Conservation (phyloP, 2,329 filamentous ascomycete genomes). For the Didymella pinodella region DNA sequence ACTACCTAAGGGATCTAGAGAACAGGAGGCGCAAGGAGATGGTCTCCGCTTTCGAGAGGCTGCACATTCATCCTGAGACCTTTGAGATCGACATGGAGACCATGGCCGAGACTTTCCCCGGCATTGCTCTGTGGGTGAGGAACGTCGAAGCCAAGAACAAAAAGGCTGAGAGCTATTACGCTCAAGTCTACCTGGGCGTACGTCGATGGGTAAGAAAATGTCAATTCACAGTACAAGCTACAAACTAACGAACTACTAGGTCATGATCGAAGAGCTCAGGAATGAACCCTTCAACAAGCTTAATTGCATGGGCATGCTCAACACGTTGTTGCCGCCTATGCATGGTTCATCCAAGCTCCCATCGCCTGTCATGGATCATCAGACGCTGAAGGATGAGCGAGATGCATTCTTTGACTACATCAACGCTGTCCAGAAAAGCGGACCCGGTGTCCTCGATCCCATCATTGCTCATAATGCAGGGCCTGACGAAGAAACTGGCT, state of each 20-base stretch:
- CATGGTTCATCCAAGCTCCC: conserved; percentile 50
- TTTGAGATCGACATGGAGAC: conserved; percentile 57
- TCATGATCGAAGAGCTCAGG: conserved; percentile 71
- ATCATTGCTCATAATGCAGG: conserved; percentile 63
- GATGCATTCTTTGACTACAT: conserved; percentile 70
- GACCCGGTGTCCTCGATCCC: conserved; percentile 60
- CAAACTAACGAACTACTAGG: conserved; percentile 50
- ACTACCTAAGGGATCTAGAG: conserved; percentile 72
- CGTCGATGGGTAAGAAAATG: conserved; percentile 67
- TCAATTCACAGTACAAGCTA: background rate
- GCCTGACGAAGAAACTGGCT: conserved; percentile 62
- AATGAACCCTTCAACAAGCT: conserved; percentile 69
- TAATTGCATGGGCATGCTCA: conserved; percentile 73
- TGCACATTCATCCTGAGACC: conserved; percentile 61
- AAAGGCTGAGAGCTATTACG: conserved; percentile 58
- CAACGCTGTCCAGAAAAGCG: conserved; percentile 63
- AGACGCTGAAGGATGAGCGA: conserved; percentile 65
- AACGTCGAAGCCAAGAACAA: conserved; percentile 56
- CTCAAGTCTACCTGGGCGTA: conserved; percentile 67
- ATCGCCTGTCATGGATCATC: conserved; percentile 60
- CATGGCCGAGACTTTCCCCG: conserved; percentile 61
- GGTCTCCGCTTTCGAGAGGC: conserved; percentile 60
- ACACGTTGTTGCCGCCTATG: conserved; percentile 70
- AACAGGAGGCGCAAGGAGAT: conserved; percentile 66
- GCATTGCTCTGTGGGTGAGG: conserved; percentile 64